Base-by-base conservation (phyloP, 139 green algal species). In the Chlorella vulgaris region DNA sequence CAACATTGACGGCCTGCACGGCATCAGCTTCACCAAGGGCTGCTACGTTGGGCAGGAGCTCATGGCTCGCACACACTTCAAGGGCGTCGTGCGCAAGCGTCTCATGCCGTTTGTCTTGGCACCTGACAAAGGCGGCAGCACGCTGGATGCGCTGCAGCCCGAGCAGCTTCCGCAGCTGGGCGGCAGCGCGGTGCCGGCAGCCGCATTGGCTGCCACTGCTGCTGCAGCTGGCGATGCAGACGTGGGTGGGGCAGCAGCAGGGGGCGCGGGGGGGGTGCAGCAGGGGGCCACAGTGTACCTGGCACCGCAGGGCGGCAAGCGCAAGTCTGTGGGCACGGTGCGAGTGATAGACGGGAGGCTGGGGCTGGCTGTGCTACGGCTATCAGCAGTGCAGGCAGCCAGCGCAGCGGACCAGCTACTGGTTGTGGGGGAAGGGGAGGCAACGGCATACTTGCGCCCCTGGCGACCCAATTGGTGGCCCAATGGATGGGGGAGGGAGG, bases 11-110 rank as follows among this genome's bases (percentile, higher is more conserved):
- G 93, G 70, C 0, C 85, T 99, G 43, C 61, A 92, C 68, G 97
- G 91, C 29, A 92, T 99, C 63, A 93, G 85, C 75, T 99, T 96
- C 85, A 87, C 60, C 63, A 99, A 99, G 66, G 96, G 96, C 65
- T 99, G 96, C 88, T 99, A 99, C 85, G 89, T 99, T 28, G 96
- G 96, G 0, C 96, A 99, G 86, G 94, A 97, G 85, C 87, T 97
- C 8, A 94, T 92, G 58, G 93, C 93, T 4, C 81, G 92, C 19
- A 93, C 92, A 1, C 89, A 96, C 74, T 92, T 88, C 75, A 79
- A 73, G 38, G 96, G 96, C 38, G 86, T 96, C 28, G 91, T 98
- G 39, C 89, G 95, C 40, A 95, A 95, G 82, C 88, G 95, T 0
- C 80, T 96, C 67, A 90, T 98, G 83, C 93, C 95, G 26, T 85